Base-by-base conservation (phyloP, 2,329 filamentous ascomycete species). In the Fulvia fulva region DNA sequence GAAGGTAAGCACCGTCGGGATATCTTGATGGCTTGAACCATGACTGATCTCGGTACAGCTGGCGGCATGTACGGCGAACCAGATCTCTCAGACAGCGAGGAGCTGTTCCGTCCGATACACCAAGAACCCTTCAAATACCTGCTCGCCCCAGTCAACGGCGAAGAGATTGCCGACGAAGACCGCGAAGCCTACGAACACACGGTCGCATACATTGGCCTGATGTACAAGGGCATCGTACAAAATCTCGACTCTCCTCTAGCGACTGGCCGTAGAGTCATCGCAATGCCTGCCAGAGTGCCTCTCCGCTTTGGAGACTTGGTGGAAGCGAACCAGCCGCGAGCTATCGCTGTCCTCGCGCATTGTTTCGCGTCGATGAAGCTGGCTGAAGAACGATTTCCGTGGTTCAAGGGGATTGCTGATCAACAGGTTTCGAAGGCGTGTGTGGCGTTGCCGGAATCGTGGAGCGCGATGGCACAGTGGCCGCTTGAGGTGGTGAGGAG, bases 361-460 rank as follows among this genome's bases (percentile, higher is more conserved):
- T 51, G 63, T 14, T 68, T 67, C 47, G 67, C 67, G 2, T 58
- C 53, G 26, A 65, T 65, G 55, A 64, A 64, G 51, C 51, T 67
- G 19, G 51, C 61, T n/a, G 63, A 64, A 11, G 30, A 62, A 5
- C 30, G 59, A 14, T 61, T 61, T 25, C 51, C 59, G 9, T 68
- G 67, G 67, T 65, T 67, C 54, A 45, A 56, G 28, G 67, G 67
- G 6, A 64, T 67, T 25, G 64, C 65, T 30, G 56, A 62, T 26
- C 53, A 56, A 8, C 67, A 67, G 25, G 53, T 68, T 1, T 64
- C 65, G 7, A 50, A 56, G 9, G 25, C 67, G 12, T 63, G 59
- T 50, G 46, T 53, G 21, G n/a, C 45, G 6, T 25, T 68, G 25
- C 65, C 65, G 3, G 22, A 23, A 16, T 46, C 47, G 7, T 68